phyloP scores from a whole-genome alignment of 1,284 basidiomycete genomes.

The Melampsora americana region DNA sequence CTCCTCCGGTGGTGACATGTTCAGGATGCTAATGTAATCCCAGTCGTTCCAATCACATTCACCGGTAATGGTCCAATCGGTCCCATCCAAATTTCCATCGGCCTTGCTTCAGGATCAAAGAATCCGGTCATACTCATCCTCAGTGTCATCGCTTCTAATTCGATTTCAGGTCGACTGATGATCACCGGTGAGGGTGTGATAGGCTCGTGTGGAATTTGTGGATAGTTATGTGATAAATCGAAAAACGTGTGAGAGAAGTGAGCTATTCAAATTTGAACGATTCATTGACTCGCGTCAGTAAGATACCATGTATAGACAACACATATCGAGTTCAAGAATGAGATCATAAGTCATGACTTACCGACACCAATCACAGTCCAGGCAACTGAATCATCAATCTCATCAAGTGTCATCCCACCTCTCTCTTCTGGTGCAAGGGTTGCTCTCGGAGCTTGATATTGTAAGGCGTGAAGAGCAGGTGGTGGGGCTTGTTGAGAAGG shows the following conservation, averaged over 20 bases:
- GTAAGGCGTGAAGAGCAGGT: slow-evolving; percentile 12
- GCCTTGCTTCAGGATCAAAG: slow-evolving; percentile 24
- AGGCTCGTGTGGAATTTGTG: slow-evolving; percentile 31
- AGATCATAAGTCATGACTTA: slow-evolving; percentile 59
- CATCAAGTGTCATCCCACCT: slow-evolving; percentile 67
- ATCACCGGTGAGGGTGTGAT: slow-evolving; percentile 39
- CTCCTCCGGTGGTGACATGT: background rate
- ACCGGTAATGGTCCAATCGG: slow-evolving; percentile 33
- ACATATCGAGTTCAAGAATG: background rate
- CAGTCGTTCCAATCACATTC: slow-evolving; percentile 24
- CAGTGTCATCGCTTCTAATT: slow-evolving; percentile 23
- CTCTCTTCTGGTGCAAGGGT: slow-evolving; percentile 58
- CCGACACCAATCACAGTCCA: slow-evolving; percentile 96
- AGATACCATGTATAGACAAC: background rate
- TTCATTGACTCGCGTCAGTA: too few species aligned
- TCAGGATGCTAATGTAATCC: slow-evolving; percentile 29
- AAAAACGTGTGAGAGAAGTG: slow-evolving; percentile 43
- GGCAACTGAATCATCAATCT: slow-evolving; percentile 88
- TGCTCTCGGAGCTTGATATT: slow-evolving; percentile 33
- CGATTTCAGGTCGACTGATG: slow-evolving; percentile 20
- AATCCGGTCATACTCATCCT: slow-evolving; percentile 20
- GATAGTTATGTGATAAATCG: slow-evolving; percentile 37
- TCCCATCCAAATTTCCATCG: slow-evolving; percentile 42
- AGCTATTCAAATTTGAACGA: slow-evolving; percentile 16
- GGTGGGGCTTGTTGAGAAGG: background rate